Evolutionary conservation across 768 basidiomycete species (phyloP).

Genomic region (Hebeloma cylindrosporum): DNA sequence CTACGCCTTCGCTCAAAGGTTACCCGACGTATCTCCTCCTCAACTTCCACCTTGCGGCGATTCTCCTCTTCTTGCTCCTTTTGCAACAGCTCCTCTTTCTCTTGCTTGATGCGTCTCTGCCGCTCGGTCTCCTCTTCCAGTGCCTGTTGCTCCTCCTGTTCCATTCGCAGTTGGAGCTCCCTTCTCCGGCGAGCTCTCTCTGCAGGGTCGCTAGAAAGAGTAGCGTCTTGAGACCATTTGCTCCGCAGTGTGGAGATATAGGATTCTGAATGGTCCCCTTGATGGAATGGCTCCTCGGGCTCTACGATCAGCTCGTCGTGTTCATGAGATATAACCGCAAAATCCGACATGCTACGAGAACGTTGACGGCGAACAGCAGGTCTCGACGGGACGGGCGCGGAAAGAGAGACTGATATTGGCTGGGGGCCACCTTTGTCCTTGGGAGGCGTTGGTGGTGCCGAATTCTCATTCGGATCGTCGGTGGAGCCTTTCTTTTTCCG

Average conservation of each 20-base stretch:
- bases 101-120: constrained; percentile 37
- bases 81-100: constrained; percentile 43
- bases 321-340: constrained; percentile 38
- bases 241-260: constrained; percentile 31
- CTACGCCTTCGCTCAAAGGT: constrained; percentile 37
- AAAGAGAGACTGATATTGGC: constrained; percentile 16
- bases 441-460: constrained; percentile 45
- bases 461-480: constrained; percentile 24
- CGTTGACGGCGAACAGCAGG: constrained; percentile 23
- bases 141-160: constrained; percentile 45
- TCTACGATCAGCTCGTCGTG: constrained; percentile 29
- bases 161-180: constrained; percentile 32
- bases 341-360: constrained; percentile 41
- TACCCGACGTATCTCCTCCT: constrained; percentile 40
- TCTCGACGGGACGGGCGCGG: constrained; percentile 10
- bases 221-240: constrained; percentile 36
- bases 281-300: no score
- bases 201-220: constrained; percentile 28
- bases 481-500: constrained; percentile 37
- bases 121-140: constrained; percentile 44
- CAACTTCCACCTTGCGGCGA: constrained; percentile 36
- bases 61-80: constrained; percentile 47
- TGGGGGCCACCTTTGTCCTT: constrained; percentile 38
- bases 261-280: constrained; percentile 5
- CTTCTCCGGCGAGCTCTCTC: constrained; percentile 33